Conservation (phyloP, 257 asterid genomes). For the Solanum chaucha region DNA sequence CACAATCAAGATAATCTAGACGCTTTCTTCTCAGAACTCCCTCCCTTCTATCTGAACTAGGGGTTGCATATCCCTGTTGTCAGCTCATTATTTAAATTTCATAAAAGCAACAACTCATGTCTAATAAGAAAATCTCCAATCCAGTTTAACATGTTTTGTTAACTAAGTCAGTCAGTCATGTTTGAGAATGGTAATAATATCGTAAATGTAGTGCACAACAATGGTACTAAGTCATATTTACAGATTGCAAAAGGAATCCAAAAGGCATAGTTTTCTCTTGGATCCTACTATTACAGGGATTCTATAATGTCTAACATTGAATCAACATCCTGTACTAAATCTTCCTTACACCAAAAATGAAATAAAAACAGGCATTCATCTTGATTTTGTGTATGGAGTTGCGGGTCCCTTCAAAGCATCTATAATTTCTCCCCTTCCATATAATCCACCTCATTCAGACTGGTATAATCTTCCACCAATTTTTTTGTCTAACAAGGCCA, state of each 20-base stretch:
- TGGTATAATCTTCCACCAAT: neutral
- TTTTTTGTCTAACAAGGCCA: neutral
- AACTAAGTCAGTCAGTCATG: neutral
- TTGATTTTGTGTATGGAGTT: neutral
- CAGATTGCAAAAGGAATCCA: neutral
- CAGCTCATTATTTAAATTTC: conserved; percentile 50
- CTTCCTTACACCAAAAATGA: neutral
- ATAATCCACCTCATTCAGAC: neutral
- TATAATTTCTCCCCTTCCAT: neutral
- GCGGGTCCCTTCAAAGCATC: neutral
- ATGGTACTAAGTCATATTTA: neutral
- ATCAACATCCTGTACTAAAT: neutral
- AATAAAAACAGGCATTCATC: neutral
- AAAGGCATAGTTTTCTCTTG: neutral
- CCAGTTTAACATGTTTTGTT: neutral
- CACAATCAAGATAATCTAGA: conserved; percentile 83
- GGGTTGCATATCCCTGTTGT: conserved; percentile 99
- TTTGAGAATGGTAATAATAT: neutral
- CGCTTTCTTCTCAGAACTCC: conserved; percentile 83
- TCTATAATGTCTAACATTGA: neutral
- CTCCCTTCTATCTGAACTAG: conserved; percentile 99
- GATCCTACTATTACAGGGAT: neutral
- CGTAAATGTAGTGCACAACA: neutral
- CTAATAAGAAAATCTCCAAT: neutral
- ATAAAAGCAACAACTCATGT: conserved; percentile 13